Conservation (phyloP, 306 rosid species). For the Gleditsia sinensis region DNA sequence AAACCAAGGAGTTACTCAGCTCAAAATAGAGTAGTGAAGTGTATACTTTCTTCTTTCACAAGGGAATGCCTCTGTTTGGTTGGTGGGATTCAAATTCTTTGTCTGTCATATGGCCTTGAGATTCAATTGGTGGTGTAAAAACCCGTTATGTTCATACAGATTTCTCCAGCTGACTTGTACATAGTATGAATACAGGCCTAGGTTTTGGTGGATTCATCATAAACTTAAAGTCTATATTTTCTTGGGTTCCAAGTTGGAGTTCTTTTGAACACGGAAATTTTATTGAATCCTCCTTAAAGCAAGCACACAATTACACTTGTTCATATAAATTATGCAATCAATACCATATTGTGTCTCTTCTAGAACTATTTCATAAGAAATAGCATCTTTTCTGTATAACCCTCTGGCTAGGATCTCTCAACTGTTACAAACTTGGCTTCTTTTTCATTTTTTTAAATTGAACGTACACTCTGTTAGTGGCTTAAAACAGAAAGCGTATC, state of each 20-base stretch:
- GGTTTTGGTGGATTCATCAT: background rate
- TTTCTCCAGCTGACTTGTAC: conserved; percentile 14
- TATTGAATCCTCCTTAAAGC: background rate
- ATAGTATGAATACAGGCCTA: background rate
- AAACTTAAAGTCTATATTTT: background rate
- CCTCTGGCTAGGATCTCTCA: background rate
- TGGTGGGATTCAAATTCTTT: conserved; percentile 46
- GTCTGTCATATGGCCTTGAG: conserved; percentile 31
- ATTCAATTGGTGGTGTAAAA: conserved; percentile 39
- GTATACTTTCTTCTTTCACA: conserved; percentile 29
- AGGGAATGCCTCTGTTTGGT: conserved; percentile 22
- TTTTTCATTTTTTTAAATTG: too few relatives aligned
- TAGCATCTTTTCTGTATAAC: background rate
- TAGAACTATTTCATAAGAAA: background rate
- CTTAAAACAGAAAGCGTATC: too few relatives aligned
- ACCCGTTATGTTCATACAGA: background rate
- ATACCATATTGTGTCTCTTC: background rate
- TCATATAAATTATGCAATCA: background rate
- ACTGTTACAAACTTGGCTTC: too few relatives aligned
- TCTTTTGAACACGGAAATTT: conserved; percentile 27
- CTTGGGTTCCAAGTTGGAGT: conserved; percentile 28
- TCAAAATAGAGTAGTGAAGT: conserved; percentile 25
- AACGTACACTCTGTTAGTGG: too few relatives aligned
- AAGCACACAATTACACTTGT: conserved; percentile 12
- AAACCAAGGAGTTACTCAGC: conserved; percentile 12